Conservation (phyloP, 768 basidiomycete genomes). For the Lentinula sp. region DNA sequence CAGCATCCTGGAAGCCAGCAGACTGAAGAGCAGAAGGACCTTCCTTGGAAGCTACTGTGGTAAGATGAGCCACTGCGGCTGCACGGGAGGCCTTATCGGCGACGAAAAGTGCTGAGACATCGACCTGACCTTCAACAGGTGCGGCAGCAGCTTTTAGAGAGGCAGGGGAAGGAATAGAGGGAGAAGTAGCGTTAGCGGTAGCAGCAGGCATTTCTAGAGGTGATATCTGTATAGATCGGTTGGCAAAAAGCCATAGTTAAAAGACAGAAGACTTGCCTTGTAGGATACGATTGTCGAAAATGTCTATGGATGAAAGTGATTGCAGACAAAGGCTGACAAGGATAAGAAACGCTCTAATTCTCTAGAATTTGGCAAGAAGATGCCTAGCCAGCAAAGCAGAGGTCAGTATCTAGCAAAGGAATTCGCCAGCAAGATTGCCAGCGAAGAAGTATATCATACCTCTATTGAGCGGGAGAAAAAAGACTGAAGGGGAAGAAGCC, state of each 20-base stretch:
- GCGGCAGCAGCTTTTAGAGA: slow-evolving; percentile 60
- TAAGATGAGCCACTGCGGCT: slow-evolving; percentile 62
- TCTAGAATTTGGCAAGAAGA: slow-evolving; percentile 32
- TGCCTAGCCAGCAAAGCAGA: slow-evolving; percentile 20
- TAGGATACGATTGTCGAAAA: slow-evolving; percentile 25
- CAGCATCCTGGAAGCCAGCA: slow-evolving; percentile 64
- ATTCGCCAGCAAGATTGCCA: slow-evolving; percentile 4
- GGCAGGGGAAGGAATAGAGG: slow-evolving; percentile 51
- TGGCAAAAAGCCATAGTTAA: background rate
- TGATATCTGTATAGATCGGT: slow-evolving; percentile 28
- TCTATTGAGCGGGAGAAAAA: slow-evolving; percentile 27
- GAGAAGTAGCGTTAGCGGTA: slow-evolving; percentile 61
- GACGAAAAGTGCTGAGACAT: slow-evolving; percentile 72
- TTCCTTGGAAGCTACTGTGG: slow-evolving; percentile 73
- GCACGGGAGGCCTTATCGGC: slow-evolving; percentile 81
- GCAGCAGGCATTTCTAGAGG: slow-evolving; percentile 72
- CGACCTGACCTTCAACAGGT: slow-evolving; percentile 56
- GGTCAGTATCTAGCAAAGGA: background rate
- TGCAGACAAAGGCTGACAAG: slow-evolving; percentile 46
- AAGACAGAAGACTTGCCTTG: slow-evolving; percentile 31
- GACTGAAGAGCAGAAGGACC: slow-evolving; percentile 73
- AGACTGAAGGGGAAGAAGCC: slow-evolving; percentile 24
- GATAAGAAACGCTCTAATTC: slow-evolving; percentile 62
- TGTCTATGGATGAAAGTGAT: slow-evolving; percentile 29
- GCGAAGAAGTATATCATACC: slow-evolving; percentile 15